Percentiles rank a stretch among this genome's conserved stretches.
Conservation (phyloP, 148 eudicot genomes). For the Bassia scoparia region DNA sequence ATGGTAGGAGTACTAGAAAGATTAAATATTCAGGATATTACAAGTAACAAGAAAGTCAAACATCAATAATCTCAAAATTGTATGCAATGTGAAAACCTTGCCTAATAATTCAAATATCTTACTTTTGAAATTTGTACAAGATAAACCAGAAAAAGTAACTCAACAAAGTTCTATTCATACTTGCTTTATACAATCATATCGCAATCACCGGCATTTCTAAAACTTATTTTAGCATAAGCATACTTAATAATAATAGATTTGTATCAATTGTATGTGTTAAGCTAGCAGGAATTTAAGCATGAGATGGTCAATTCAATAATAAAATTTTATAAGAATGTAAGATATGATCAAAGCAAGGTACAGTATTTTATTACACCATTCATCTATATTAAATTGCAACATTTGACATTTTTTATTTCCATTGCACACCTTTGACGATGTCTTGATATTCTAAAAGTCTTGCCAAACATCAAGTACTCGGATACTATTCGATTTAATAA, state of each 20-base stretch:
- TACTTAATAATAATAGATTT: too few relatives aligned
- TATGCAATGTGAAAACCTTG: not conserved
- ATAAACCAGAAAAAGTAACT: not conserved
- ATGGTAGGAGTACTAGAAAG: too few relatives aligned
- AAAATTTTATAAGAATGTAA: not conserved
- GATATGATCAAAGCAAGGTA: not conserved
- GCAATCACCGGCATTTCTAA: not conserved
- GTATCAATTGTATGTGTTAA: not conserved
- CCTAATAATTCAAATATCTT: not conserved
- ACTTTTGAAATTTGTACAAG: not conserved
- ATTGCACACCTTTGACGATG: too few relatives aligned
- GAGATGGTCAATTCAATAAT: not conserved
- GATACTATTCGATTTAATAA: too few relatives aligned
- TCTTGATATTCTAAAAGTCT: too few relatives aligned
- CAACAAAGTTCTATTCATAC: not conserved
- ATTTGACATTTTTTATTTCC: too few relatives aligned
- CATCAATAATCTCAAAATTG: not conserved
- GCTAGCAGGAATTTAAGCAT: not conserved
- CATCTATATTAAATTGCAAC: too few relatives aligned
- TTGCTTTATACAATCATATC: not conserved
- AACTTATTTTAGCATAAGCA: not conserved
- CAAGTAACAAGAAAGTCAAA: slow-evolving; percentile 2
- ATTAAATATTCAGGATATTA: not conserved
- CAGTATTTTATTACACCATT: too few relatives aligned
- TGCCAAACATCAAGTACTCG: too few relatives aligned